Evolutionary conservation across 2,329 filamentous ascomycete species (phyloP), one percentile per base, ranked within the genome.

Genomic region (Cladosporium halotolerans): DNA sequence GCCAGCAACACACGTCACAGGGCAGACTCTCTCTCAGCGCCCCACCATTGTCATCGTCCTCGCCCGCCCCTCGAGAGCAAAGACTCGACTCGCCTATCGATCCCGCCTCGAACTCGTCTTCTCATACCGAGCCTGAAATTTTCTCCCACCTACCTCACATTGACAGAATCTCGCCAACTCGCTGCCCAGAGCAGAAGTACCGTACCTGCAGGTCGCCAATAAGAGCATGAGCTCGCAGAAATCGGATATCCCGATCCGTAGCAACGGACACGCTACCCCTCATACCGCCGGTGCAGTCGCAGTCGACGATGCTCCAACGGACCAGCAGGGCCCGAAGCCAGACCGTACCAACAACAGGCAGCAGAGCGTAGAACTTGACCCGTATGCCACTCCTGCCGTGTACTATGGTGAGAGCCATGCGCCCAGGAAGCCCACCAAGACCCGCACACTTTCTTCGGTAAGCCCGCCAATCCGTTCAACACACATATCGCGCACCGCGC

Each of bases 391-490:
- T 38, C 75, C 81, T 8, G 75, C 79, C 56, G 69, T 82, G 58
- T 84, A 84, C 68, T 84, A 84, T 69, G 79, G 80, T 59, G 72
- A 77, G 48, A 73, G 74, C 55, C 72, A 76, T 58, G 66, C 70
- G 57, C 72, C 72, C 62, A 69, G 72, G 57, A 74, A 76, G 63
- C 67, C 72, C 49, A 70, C 71, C 56, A 72, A 77, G 52, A 70
- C 70, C 43, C 72, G 80, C 56, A 79, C 79, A 4, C 79, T 79
- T 63, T 82, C 79, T 34, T 73, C 77, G 55, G 79, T 82, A 71
- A 67, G 78, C 67, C 11, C 48, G 31, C 7, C 34, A 33, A 42
- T 23, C 23, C 40, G 31, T 33, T 40, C 28, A 43, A 34, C 42
- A 44, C 31, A 41, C 42, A 11, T 18, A 45, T 40, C 19, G 23